Conservation (phyloP, 169 alveolate species). For the Plasmodium vinckei region DNA sequence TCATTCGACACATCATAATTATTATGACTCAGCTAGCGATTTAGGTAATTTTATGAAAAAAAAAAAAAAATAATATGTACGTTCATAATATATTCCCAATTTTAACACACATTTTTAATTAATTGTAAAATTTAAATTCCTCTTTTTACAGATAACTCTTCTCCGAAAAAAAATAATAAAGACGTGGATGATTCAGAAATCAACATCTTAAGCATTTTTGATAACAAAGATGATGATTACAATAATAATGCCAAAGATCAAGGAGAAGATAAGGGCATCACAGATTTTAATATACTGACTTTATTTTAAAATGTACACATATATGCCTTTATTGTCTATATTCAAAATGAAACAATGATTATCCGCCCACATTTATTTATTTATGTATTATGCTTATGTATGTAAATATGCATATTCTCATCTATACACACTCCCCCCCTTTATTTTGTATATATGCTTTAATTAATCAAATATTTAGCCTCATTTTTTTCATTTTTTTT, state of each 20-base stretch:
- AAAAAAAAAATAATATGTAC: background rate
- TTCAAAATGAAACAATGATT: background rate
- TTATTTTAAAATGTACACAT: constrained; percentile 38
- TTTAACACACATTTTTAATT: background rate
- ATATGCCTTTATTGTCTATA: too few species aligned
- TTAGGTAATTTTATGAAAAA: constrained; percentile 33
- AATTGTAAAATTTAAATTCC: background rate
- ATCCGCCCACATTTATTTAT: background rate
- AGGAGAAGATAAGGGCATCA: constrained; percentile 3
- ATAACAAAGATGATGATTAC: constrained; percentile 19
- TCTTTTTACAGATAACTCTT: constrained; percentile 13
- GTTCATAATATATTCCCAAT: too few species aligned
- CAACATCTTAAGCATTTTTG: constrained; percentile 41
- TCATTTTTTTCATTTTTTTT: too few species aligned
- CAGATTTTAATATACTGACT: constrained; percentile 47
- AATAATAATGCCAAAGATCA: constrained; percentile 1
- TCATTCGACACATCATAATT: constrained; percentile 77
- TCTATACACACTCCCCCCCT: too few species aligned
- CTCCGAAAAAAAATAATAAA: background rate
- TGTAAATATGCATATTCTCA: background rate
- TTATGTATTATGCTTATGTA: background rate
- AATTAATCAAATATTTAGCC: too few species aligned
- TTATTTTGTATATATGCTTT: too few species aligned
- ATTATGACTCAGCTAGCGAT: constrained; percentile 76
- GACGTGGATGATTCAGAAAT: constrained; percentile 33